Base-by-base conservation (phyloP, 148 eudicot species). In the Silene conica region DNA sequence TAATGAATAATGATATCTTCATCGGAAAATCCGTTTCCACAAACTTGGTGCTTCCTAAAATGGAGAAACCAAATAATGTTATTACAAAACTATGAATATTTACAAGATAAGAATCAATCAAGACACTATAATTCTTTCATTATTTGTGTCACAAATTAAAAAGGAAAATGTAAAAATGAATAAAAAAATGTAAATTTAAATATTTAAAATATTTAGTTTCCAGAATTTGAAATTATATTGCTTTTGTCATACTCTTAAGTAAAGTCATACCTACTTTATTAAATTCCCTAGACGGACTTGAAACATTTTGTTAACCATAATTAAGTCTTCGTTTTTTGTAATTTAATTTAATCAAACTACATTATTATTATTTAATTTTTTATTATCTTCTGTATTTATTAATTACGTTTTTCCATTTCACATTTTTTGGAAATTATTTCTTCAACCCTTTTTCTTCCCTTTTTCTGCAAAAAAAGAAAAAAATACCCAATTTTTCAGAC, bases 291-390 rank as follows among this genome's bases (percentile, higher is more conserved):
- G 93, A 88, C 96, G 97, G 97, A 94, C 91, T 86, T 89, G 81
- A 94, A 91, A 85, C 90, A 86, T 83, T 89, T 91, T 85, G 85
- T 92, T 88, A 93, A 92, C 93, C 87, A 85, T 83, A 94, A 88
- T 88, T 87, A 78, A 89, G 76, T 83, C 92, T 83, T 88, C 86
- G 84, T 77, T 74, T 89, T 87, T 85, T 79, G 73, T 78, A 86
- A 78, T 82, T 84, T 78, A 86, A 78, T 82, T 84, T 71, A 80
- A 87, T 78, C 73, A 78, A 65, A 50, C 54, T 84, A 78, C 80
- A 82, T 80, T 84, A 79, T 82, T 74, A 86, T 81, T 80, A 75
- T 68, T 54, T 71, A 74, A 78, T 86, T 86, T 76, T 90, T 82
- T 80, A 78, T 85, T 82, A 81, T 76, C 76, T 22, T 64, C 66